Evolutionary conservation across 139 green algal genomes (phyloP), one percentile per base, ranked within the genome.

Genomic region (Auxenochlorella pyrenoidosa): DNA sequence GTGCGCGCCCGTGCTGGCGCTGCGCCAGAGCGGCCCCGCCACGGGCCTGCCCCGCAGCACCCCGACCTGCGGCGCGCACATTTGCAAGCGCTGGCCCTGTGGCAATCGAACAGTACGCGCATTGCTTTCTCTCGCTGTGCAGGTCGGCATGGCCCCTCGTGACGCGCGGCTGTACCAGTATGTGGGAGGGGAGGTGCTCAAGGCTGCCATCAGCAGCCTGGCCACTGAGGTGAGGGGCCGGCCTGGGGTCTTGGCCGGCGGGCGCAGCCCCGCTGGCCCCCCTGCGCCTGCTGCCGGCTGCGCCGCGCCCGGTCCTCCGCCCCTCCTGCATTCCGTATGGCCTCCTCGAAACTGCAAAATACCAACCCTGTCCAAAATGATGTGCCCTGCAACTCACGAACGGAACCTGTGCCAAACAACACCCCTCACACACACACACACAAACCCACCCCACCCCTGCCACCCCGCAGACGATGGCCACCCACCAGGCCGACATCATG

Each of bases 401-500:
- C n/a, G n/a, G n/a, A n/a, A n/a, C n/a, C n/a, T n/a, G n/a, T n/a
- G n/a, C n/a, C n/a, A n/a, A n/a, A n/a, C n/a, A n/a, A n/a, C n/a
- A n/a, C n/a, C n/a, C n/a, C n/a, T n/a, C n/a, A n/a, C 21, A 28
- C 59, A 68, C 19, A 30, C 22, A 6, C 59, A 68, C 6, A 54
- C 47, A 54, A 6, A 54, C 43, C 54, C 44, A 19, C n/a, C n/a
- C 54, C 60, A 34, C 30, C 32, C 43, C 1, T n/a, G n/a, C n/a
- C n/a, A n/a, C n/a, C 47, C 10, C 34, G 78, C 86, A 70, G 89
- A 83, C 75, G 30, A 86, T 86, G 89, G 43, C 83, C 28, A 79
- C 79, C 19, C 88, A 92, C 70, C 93, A 95, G 86, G 86, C 90
- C 24, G 91, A 97, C 36, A 80, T 95, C n/a, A 87, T 97, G 68